These are phyloP conservation scores for Bullera alba DNA, from an alignment of 768 basidiomycete species.

Conservation along the genomic window DNA sequence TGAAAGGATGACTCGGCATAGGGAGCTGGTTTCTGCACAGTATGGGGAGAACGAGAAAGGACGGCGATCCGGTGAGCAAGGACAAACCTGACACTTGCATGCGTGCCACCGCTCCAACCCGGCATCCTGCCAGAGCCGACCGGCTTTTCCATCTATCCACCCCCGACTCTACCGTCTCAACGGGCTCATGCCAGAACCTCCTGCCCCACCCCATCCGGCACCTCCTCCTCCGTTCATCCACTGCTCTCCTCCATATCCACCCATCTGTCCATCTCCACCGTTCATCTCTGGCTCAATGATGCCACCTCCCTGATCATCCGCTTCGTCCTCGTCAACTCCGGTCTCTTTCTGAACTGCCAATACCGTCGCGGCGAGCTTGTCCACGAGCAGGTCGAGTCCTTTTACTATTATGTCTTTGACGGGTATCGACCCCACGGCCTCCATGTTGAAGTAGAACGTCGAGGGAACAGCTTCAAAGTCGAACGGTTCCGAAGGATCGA, in stretches of 20 bases:
- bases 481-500: conserved; percentile 69
- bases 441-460: conserved; percentile 89
- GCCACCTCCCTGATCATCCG: conserved; percentile 10
- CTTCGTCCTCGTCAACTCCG: conserved; percentile 34
- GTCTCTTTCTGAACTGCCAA: conserved; percentile 49
- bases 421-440: conserved; percentile 66
- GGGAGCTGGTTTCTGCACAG: too few relatives aligned
- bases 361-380: conserved; percentile 58
- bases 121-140: background rate
- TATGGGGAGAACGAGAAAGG: too few relatives aligned
- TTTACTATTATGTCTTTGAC: conserved; percentile 38
- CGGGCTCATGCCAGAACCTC: conserved; percentile 27
- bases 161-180: conserved; percentile 17
- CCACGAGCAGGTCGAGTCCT: conserved; percentile 33
- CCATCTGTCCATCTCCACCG: background rate
- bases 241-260: conserved; percentile 6
- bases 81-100: background rate
- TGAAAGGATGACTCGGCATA: background rate
- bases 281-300: conserved; percentile 25
- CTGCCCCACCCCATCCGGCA: background rate
- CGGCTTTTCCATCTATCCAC: background rate
- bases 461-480: conserved; percentile 81
- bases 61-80: background rate
- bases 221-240: conserved; percentile 2
- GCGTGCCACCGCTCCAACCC: too few relatives aligned